Conservation (phyloP, 306 rosid genomes). For the Prunus davidiana region DNA sequence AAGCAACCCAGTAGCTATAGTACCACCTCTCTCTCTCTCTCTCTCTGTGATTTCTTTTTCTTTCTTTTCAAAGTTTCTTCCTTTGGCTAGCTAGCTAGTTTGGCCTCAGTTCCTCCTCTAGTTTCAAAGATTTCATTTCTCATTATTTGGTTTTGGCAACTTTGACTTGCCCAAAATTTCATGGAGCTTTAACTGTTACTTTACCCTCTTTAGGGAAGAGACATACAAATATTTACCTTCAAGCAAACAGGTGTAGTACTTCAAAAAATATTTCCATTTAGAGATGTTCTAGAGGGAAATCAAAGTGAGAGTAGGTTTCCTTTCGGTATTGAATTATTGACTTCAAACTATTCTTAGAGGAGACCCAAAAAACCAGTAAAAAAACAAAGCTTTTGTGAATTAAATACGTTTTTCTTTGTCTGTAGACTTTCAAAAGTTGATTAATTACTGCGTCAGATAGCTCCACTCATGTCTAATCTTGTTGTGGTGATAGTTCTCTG, state of each 20-base stretch:
- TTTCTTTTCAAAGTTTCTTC: neutral
- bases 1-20: slow-evolving; percentile 49
- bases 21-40: neutral
- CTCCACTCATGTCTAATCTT: neutral
- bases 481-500: neutral
- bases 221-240: neutral
- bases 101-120: neutral
- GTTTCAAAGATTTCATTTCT: slow-evolving; percentile 4
- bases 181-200: neutral
- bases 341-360: no score
- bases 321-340: neutral
- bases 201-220: neutral
- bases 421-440: neutral
- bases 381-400: neutral
- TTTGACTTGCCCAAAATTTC: slow-evolving; percentile 8
- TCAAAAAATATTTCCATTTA: neutral
- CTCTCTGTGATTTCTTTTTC: neutral
- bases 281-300: neutral
- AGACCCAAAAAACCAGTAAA: neutral
- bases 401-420: neutral
- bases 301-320: neutral
- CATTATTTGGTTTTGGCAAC: neutral
- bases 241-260: neutral
- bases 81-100: neutral
- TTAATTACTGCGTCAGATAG: neutral